Evolutionary conservation across 768 basidiomycete genomes (phyloP).

Genomic region (Lentinula edodes): DNA sequence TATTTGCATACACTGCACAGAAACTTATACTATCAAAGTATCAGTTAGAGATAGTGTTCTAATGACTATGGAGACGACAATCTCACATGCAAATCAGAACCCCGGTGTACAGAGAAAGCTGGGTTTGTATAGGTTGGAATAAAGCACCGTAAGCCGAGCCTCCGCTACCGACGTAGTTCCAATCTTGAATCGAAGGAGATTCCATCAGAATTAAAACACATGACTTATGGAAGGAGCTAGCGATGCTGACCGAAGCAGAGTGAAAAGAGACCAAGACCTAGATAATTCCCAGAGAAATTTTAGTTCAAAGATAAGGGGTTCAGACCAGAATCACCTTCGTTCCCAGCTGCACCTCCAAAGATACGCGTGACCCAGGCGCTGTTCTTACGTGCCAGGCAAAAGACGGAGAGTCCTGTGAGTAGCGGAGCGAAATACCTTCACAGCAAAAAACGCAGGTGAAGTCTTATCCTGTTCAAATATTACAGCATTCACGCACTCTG

Average conservation of each 20-base stretch:
- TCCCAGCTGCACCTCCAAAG: conserved; percentile 45
- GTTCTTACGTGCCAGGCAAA: conserved; percentile 37
- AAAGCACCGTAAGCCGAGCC: conserved; percentile 27
- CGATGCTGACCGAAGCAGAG: conserved; percentile 24
- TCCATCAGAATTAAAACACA: background rate
- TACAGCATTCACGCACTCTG: conserved; percentile 9
- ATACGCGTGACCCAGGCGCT: conserved; percentile 35
- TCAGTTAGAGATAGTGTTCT: background rate
- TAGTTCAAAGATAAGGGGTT: background rate
- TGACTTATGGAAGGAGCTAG: background rate
- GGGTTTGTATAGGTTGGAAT: conserved; percentile 40
- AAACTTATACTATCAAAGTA: conserved; percentile 6
- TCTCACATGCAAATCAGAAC: conserved; percentile 15
- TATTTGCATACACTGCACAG: conserved; percentile 5
- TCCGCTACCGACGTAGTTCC: conserved; percentile 37
- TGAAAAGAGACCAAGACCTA: conserved; percentile 17
- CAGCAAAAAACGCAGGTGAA: background rate
- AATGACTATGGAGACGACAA: background rate
- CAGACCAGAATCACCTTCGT: conserved; percentile 31
- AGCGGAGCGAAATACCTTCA: conserved; percentile 36
- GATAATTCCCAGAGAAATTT: background rate
- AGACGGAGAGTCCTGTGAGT: conserved; percentile 34
- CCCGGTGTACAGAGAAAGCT: conserved; percentile 17
- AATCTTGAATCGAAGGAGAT: conserved; percentile 15
- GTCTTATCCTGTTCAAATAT: background rate